phyloP scores from a whole-genome alignment of 2,329 filamentous ascomycete genomes.

The Nemania sp. region DNA sequence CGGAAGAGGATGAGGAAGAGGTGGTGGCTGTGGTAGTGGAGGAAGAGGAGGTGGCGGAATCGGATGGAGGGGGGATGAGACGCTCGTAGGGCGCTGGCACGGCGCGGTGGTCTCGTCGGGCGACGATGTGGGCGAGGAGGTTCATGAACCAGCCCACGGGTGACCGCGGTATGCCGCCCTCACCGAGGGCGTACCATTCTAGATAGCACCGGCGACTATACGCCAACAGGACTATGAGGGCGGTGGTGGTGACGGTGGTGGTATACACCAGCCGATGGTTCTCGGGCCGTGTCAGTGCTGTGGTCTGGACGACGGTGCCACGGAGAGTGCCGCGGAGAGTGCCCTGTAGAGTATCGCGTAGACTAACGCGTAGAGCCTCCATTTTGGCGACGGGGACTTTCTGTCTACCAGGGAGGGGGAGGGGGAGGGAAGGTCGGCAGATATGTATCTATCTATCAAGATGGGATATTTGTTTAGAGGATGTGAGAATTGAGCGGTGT shows the following conservation, averaged over 20 bases:
- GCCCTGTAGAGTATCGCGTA: no score
- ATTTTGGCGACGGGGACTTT: conserved; percentile 1
- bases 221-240: conserved; percentile 32
- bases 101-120: conserved; percentile 51
- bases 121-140: conserved; percentile 50
- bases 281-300: neutral
- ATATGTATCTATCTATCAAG: neutral
- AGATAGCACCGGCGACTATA: conserved; percentile 53
- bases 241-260: conserved; percentile 7
- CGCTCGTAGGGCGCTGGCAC: conserved; percentile 48
- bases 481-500: no score
- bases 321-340: neutral
- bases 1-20: neutral
- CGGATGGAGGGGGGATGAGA: neutral
- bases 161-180: conserved; percentile 59
- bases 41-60: neutral
- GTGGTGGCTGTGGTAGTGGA: no score
- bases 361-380: conserved; percentile 3
- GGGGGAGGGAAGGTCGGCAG: neutral
- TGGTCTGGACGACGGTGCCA: neutral
- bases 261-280: conserved; percentile 17
- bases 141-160: conserved; percentile 57
- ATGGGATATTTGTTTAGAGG: no score
- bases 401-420: neutral
- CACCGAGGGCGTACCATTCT: conserved; percentile 57